phyloP scores from a whole-genome alignment of 2,329 filamentous ascomycete genomes.

The Gnomoniopsis sp. region DNA sequence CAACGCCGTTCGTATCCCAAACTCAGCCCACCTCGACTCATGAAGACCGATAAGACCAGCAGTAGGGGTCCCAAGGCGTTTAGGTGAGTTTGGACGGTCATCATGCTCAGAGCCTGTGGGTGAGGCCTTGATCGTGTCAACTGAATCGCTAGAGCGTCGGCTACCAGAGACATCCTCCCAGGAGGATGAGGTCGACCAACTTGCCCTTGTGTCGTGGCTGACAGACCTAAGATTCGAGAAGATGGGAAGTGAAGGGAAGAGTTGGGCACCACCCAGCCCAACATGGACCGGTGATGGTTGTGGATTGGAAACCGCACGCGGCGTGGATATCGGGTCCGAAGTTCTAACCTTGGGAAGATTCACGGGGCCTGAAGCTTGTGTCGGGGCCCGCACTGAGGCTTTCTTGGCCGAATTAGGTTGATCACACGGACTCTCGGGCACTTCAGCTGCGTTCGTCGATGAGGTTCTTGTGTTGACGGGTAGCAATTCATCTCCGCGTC shows the following conservation, averaged over 20 bases:
- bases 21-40: conserved; percentile 23
- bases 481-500: background rate
- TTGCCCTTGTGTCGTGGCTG: background rate
- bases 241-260: conserved; percentile 4
- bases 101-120: background rate
- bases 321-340: background rate
- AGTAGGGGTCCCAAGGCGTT: conserved; percentile 23
- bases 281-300: background rate
- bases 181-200: conserved; percentile 13
- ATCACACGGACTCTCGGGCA: background rate
- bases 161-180: conserved; percentile 21
- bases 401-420: background rate
- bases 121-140: conserved; percentile 8
- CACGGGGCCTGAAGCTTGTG: background rate
- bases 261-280: background rate
- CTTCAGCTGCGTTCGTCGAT: background rate
- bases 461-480: background rate
- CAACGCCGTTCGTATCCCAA: conserved; percentile 28
- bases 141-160: conserved; percentile 13
- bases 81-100: background rate
- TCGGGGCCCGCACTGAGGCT: background rate
- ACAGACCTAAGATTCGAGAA: background rate
- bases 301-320: background rate
- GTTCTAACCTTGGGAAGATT: background rate
- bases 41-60: conserved; percentile 29